Conservation (phyloP, 2,329 filamentous ascomycete genomes). For the Tolypocladium sp. region DNA sequence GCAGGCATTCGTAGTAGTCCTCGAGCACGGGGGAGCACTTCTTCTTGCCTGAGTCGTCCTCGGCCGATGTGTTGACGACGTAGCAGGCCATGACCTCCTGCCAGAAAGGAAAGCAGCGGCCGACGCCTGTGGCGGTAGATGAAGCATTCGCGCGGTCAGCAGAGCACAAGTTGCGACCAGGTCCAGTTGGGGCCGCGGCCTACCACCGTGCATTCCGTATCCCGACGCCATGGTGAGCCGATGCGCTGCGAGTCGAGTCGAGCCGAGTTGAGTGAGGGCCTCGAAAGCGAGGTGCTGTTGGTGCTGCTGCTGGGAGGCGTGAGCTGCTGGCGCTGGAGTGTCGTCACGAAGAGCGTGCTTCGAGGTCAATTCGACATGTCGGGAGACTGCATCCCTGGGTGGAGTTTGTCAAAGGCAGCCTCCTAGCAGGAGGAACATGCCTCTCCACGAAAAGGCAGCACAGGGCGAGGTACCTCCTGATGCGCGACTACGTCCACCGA, state of each 20-base stretch:
- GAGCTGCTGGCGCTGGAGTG: not conserved
- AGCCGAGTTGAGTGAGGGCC: not conserved
- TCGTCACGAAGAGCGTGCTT: not conserved
- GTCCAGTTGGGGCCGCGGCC: conserved; percentile 19
- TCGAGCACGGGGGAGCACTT: conserved; percentile 82
- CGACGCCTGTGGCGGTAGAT: conserved; percentile 37
- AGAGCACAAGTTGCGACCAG: not conserved
- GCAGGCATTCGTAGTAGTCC: conserved; percentile 97
- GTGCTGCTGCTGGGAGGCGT: not conserved
- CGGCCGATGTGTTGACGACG: conserved; percentile 78
- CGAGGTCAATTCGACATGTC: not conserved
- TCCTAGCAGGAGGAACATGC: not conserved
- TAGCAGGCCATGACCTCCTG: conserved; percentile 98
- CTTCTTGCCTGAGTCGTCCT: conserved; percentile 72
- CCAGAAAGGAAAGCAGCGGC: conserved; percentile 98
- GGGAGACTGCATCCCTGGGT: not conserved
- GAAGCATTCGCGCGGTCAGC: not conserved
- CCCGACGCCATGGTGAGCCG: conserved; percentile 62
- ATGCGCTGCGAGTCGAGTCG: not conserved
- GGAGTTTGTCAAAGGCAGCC: not conserved
- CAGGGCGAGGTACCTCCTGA: conserved; percentile 6
- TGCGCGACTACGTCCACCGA: not conserved
- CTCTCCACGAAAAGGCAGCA: not conserved
- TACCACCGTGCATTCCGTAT: conserved; percentile 74
- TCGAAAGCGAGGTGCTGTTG: not conserved